Evolutionary conservation across 192 early-diverging fungal genomes (phyloP).

Genomic region (Entrophospora sp.): DNA sequence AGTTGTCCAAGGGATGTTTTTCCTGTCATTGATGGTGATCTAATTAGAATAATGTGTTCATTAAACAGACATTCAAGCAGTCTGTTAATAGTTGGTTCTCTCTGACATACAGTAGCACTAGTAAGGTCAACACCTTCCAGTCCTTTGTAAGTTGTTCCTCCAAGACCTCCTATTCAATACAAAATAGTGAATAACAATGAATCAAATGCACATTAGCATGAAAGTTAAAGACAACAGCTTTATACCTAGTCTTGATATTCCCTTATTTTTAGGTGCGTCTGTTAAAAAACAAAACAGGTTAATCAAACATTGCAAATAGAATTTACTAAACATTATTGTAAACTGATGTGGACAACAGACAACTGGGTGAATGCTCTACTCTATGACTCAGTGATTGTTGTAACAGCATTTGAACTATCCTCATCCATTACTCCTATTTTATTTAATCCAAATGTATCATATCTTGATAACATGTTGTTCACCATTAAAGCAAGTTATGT

Average conservation of each 20-base stretch:
- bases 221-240: not conserved
- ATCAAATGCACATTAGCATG: not conserved
- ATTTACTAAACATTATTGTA: too few relatives aligned
- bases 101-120: not conserved
- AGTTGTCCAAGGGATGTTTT: constrained; percentile 5
- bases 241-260: not conserved
- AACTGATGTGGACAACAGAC: too few relatives aligned
- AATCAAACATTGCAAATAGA: too few relatives aligned
- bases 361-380: too few relatives aligned
- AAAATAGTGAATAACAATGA: not conserved
- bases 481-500: too few relatives aligned
- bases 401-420: too few relatives aligned
- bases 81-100: constrained; percentile 8
- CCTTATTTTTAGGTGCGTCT: not conserved
- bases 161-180: not conserved
- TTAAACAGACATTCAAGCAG: constrained; percentile 9
- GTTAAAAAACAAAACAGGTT: too few relatives aligned
- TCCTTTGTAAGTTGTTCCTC: not conserved
- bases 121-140: not conserved
- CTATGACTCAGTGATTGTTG: too few relatives aligned
- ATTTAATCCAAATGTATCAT: too few relatives aligned
- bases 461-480: too few relatives aligned
- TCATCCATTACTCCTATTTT: too few relatives aligned
- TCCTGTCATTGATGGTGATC: not conserved
- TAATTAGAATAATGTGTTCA: constrained; percentile 9